Evolutionary conservation across 1,284 basidiomycete species (phyloP).

Genomic region (Microbotryum intermedium): DNA sequence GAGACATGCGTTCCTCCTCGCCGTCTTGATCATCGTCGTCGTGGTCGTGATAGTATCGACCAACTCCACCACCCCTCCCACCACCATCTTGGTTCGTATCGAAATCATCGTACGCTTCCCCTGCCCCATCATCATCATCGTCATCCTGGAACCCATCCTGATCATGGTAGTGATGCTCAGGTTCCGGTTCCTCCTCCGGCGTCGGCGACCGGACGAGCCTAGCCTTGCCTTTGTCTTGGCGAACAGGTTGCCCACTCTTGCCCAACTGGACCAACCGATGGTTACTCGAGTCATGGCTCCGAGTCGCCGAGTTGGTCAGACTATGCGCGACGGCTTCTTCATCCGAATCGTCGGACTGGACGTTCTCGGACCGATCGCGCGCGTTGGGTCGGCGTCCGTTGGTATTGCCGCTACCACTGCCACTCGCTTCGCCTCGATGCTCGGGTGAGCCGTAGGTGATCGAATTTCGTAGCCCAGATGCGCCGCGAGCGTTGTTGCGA

Average conservation of each 20-base stretch:
- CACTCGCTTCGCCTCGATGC: too few relatives aligned
- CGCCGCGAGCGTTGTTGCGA: neutral
- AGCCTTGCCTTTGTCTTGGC: neutral
- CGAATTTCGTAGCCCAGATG: neutral
- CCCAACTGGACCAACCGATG: too few relatives aligned
- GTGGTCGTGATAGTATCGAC: slow-evolving; percentile 15
- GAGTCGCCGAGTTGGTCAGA: slow-evolving; percentile 4
- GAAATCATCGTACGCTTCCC: slow-evolving; percentile 20
- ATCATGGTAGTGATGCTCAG: neutral
- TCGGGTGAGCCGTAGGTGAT: too few relatives aligned
- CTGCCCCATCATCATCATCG: slow-evolving; percentile 36
- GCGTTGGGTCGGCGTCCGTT: slow-evolving; percentile 27
- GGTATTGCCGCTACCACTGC: slow-evolving; percentile 24
- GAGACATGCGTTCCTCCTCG: slow-evolving; percentile 29
- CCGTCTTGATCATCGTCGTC: slow-evolving; percentile 37
- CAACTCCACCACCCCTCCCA: slow-evolving; percentile 11
- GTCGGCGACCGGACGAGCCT: neutral
- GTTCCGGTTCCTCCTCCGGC: neutral
- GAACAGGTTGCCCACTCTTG: too few relatives aligned
- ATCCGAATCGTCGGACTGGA: slow-evolving; percentile 3
- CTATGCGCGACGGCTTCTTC: slow-evolving; percentile 7
- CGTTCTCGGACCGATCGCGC: neutral
- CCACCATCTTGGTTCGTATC: slow-evolving; percentile 10
- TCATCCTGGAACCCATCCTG: slow-evolving; percentile 30
- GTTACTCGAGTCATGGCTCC: too few relatives aligned